phyloP scores from a whole-genome alignment of 805 yeast genomes.

The Yarrowia sp. region DNA sequence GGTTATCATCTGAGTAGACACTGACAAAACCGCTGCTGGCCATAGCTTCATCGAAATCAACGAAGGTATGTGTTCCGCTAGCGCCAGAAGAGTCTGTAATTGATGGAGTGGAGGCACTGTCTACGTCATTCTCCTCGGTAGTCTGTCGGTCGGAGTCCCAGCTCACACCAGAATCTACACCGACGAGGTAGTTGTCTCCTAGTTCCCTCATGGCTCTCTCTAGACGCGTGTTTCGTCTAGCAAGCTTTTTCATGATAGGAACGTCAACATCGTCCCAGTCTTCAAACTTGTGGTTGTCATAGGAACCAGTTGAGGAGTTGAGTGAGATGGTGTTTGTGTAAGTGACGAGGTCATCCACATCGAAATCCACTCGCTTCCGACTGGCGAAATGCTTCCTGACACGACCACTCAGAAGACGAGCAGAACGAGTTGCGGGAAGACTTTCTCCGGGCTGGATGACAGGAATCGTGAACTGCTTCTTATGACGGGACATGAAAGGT shows the following conservation, averaged over 20 bases:
- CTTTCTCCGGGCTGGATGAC: neutral
- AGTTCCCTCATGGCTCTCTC: neutral
- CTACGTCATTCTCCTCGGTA: neutral
- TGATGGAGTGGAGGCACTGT: neutral
- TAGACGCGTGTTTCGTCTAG: neutral
- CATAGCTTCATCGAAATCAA: neutral
- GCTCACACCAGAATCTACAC: neutral
- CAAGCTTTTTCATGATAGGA: neutral
- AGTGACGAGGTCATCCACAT: conserved; percentile 45
- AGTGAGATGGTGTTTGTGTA: conserved; percentile 10
- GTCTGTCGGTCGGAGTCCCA: neutral
- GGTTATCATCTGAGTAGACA: neutral
- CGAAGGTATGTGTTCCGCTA: neutral
- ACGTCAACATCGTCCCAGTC: neutral
- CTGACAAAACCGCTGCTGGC: neutral
- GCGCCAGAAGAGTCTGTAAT: neutral
- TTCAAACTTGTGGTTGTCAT: neutral
- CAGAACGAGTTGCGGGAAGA: neutral
- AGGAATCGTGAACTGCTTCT: conserved; percentile 1
- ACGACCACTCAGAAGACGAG: neutral
- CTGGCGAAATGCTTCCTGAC: conserved; percentile 26
- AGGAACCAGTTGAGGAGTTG: conserved; percentile 2
- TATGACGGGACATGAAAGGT: conserved; percentile 5
- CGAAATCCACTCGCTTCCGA: conserved; percentile 59
- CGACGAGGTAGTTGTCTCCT: neutral